phyloP scores from a whole-genome alignment of 768 basidiomycete genomes.

The Daedaleopsis sinensis region DNA sequence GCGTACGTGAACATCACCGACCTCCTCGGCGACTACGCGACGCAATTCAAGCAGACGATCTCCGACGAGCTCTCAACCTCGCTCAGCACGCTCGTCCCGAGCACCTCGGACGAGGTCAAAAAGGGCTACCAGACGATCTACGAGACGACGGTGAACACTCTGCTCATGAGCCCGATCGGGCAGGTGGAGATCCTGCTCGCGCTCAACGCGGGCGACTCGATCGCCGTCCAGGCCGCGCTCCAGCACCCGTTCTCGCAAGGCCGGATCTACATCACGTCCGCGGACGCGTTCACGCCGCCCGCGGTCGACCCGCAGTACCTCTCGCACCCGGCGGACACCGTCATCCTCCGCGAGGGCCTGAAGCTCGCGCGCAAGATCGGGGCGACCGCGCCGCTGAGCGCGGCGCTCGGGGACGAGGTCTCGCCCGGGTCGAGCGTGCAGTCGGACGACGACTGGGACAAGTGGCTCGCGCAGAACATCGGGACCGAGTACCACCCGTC shows the following conservation, averaged over 20 bases:
- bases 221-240: conserved; percentile 65
- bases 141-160: conserved; percentile 41
- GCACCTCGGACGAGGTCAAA: conserved; percentile 45
- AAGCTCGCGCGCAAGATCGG: conserved; percentile 62
- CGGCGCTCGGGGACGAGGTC: conserved; percentile 45
- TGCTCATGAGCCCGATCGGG: conserved; percentile 47
- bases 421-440: conserved; percentile 51
- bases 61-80: conserved; percentile 34
- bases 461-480: conserved; percentile 46
- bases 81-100: conserved; percentile 45
- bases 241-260: conserved; percentile 72
- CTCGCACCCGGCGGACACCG: conserved; percentile 52
- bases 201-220: conserved; percentile 39
- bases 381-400: conserved; percentile 50
- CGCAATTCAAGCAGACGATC: conserved; percentile 38
- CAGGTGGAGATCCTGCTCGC: conserved; percentile 60
- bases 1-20: conserved; percentile 58
- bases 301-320: conserved; percentile 71
- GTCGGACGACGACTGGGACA: conserved; percentile 58
- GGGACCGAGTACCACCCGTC: conserved; percentile 64
- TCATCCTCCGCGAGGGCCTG: conserved; percentile 57
- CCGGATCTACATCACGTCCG: conserved; percentile 59
- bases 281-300: conserved; percentile 61
- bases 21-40: conserved; percentile 44
- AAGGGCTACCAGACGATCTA: conserved; percentile 62